Base-by-base conservation (phyloP, 768 basidiomycete species). In the Leccinum rimulosum region DNA sequence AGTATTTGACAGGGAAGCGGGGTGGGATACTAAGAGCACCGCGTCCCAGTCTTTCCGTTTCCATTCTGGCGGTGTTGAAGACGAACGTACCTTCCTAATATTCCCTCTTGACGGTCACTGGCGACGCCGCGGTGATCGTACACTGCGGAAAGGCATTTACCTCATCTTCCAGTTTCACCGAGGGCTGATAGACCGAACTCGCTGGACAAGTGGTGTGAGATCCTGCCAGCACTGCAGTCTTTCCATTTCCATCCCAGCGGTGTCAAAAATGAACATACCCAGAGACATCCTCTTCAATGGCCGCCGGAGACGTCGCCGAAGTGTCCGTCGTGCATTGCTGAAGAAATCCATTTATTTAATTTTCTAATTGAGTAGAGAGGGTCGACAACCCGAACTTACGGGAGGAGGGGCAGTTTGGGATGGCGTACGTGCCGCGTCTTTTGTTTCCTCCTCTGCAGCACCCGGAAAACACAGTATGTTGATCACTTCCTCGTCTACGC, bases 401-500 rank as follows among this genome's bases (percentile, higher is more conserved):
- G 43, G 38, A 2, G 55, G 47, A 4, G n/a, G 40, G 40, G 19
- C 2, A 6, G 4, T 1, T 38, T 14, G 49, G 10, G 55, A 17
- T 0, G n/a, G 55, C 63, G 48, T 9, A 50, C 14, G 35, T 12
- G 5, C 10, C 2, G 6, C 22, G 11, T 40, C 28, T 8, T 48
- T 52, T 1, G 7, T 22, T 17, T 56, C 59, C 25, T 66, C 64
- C 14, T 48, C 12, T 14, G 52, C 27, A 2, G 35, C 38, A 12
- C 48, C 40, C 1, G 57, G 38, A 1, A 60, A 50, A 15, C 40
- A 66, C 27, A 72, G 59, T 3, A 56, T 8, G 1, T 35, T 50
- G 9, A 61, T 31, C 11, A 72, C 60, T 4, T 70, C 64, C 43
- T 73, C 72, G 3, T 73, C 72, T 73, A 25, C n/a, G 6, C 6